These are phyloP conservation scores for Asterochloris sp. DNA, from an alignment of 139 green algal genomes.

Conservation along the genomic window DNA sequence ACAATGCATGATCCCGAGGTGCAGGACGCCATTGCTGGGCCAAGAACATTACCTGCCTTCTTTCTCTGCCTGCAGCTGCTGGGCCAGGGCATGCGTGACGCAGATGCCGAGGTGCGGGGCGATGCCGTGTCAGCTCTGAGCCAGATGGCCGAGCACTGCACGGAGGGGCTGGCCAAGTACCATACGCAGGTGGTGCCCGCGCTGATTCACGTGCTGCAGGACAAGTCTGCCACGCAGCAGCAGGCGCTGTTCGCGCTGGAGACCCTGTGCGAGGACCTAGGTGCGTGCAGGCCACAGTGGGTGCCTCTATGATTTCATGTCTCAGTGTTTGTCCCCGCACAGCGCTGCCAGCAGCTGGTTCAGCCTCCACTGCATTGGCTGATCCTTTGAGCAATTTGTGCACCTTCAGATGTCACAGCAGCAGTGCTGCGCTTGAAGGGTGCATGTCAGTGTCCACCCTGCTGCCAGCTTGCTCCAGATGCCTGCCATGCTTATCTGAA, in stretches of 20 bases:
- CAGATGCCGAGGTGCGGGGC: constrained; percentile 41
- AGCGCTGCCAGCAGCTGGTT: no score
- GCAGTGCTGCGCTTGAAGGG: no score
- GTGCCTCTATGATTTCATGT: background rate
- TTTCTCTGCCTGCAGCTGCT: constrained; percentile 26
- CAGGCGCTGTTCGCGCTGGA: constrained; percentile 72
- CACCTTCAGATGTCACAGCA: no score
- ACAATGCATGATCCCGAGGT: no score
- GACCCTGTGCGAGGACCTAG: constrained; percentile 64
- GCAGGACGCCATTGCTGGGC: no score
- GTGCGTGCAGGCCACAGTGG: constrained; percentile 1
- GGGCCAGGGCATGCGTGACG: constrained; percentile 35
- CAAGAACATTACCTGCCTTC: background rate
- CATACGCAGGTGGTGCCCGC: constrained; percentile 18
- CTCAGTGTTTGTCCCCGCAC: no score
- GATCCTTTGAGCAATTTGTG: no score
- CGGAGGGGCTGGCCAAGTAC: constrained; percentile 59
- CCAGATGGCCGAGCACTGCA: constrained; percentile 66
- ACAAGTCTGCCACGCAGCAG: constrained; percentile 23
- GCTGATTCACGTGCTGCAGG: constrained; percentile 21
- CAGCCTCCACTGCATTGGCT: no score
- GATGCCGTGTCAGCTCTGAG: constrained; percentile 65
- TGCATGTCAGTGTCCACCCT: no score
- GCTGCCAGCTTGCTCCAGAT: no score
- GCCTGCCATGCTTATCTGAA: no score